Base-by-base conservation (phyloP, 169 alveolate genomes). In the Plasmodium reichenowi region DNA sequence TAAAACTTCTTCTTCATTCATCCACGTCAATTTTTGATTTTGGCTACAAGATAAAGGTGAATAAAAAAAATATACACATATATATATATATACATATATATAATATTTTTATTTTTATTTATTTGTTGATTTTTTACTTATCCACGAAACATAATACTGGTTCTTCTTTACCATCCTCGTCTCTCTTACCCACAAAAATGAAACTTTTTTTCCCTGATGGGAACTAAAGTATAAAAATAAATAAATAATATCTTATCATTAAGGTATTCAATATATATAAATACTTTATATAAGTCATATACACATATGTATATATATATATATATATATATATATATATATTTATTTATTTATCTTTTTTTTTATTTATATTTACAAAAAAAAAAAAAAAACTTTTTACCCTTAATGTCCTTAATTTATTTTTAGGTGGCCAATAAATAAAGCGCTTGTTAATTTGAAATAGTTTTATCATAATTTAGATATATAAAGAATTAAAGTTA, bases 181-280 rank as follows among this genome's bases (percentile, higher is more conserved):
- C 96, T 47, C 96, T 92, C 68, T 94, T 94, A n/a, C 96, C 95
- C 47, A 91, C 63, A 73, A 94, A 94, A 48, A 94, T 94, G 58
- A 94, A 94, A 73, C 93, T 78, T 63, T 87, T 92, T 90, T 94
- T 94, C 5, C 96, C 96, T 13, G 96, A 94, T 15, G 96, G 96
- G 22, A 92, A 88, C 96, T 94, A 32, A 38, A 58, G 45, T 9
- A 8, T 12, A 47, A 68, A 59, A 24, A 24, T 24, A 24, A 24
- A 80, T 32, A 32, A 32, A 32, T 32, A 32, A 32, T 32, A 32
- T 32, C 7, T 32, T 32, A 32, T 32, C 45, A 32, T 32, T 4
- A 32, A 32, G 45, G 45, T 32, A 32, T 32, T 32, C 7, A 32
- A 29, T 29, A 29, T 29, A 29, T 29, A 29, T 29, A 29, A 29